Conservation (phyloP, 2,329 filamentous ascomycete species). For the Ophiostoma sp. region DNA sequence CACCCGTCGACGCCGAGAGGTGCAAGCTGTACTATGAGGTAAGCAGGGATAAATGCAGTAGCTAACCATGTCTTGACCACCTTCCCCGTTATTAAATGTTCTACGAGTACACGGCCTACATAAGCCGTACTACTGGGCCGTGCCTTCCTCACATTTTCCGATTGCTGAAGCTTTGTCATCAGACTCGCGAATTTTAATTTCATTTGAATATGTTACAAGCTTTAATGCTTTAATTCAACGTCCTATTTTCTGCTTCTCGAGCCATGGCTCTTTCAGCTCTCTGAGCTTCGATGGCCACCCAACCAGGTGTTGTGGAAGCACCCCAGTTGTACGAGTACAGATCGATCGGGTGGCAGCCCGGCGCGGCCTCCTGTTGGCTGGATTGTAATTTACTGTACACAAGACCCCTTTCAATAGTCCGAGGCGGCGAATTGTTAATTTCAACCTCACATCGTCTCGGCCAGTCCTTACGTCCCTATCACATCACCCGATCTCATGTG, state of each 20-base stretch:
- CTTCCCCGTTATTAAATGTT: too few species aligned
- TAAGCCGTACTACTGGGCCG: too few species aligned
- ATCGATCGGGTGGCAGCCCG: conserved; percentile 12
- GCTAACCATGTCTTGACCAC: neutral
- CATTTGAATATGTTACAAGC: too few species aligned
- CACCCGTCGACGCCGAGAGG: too few species aligned
- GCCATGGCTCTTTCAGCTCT: neutral
- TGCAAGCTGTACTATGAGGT: neutral
- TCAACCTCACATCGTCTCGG: too few species aligned
- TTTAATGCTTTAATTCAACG: neutral
- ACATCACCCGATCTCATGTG: too few species aligned
- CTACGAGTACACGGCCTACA: too few species aligned
- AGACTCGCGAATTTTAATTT: too few species aligned
- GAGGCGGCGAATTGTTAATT: too few species aligned
- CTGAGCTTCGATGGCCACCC: neutral
- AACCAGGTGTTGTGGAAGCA: neutral
- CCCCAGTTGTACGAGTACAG: neutral
- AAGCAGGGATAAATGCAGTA: neutral
- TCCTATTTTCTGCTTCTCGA: neutral
- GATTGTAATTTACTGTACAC: neutral
- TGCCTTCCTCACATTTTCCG: too few species aligned
- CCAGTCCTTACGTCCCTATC: too few species aligned
- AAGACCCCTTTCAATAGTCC: neutral
- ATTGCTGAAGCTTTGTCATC: neutral
- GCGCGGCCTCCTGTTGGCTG: conserved; percentile 17